Conservation (phyloP, 1,139 yeast genomes). For the Geotrichum klebahnii region DNA sequence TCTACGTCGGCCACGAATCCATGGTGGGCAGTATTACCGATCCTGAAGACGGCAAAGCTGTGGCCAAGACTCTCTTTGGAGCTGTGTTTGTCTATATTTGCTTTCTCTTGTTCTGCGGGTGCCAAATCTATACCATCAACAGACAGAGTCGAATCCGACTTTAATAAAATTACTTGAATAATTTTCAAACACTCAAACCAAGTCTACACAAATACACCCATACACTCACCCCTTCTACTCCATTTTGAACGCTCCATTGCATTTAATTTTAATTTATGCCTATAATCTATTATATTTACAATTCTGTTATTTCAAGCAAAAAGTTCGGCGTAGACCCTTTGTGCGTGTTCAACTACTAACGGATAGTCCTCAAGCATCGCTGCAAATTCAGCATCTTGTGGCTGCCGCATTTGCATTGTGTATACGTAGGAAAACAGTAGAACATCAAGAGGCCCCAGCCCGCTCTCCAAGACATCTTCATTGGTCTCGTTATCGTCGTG, state of each 20-base stretch:
- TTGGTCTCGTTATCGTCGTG: constrained; percentile 2
- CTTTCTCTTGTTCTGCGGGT: constrained; percentile 85
- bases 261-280: constrained; percentile 11
- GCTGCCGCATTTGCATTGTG: constrained; percentile 23
- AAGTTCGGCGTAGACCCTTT: constrained; percentile 22
- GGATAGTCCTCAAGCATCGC: constrained; percentile 24
- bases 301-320: constrained; percentile 2
- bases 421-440: constrained; percentile 30
- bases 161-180: constrained; percentile 2
- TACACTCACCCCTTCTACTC: neutral
- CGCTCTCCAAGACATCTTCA: constrained; percentile 14
- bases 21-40: constrained; percentile 89
- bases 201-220: neutral
- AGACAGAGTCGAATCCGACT: constrained; percentile 57
- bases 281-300: constrained; percentile 3
- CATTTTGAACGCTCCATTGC: neutral
- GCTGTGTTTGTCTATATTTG: constrained; percentile 80
- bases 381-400: constrained; percentile 26
- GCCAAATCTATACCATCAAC: constrained; percentile 62
- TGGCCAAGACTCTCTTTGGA: constrained; percentile 82
- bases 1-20: constrained; percentile 76
- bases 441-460: constrained; percentile 29
- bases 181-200: neutral
- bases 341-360: constrained; percentile 24
- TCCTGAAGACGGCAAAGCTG: constrained; percentile 90